Conservation (phyloP, 2,329 filamentous ascomycete genomes). For the Nothophoma quercina region DNA sequence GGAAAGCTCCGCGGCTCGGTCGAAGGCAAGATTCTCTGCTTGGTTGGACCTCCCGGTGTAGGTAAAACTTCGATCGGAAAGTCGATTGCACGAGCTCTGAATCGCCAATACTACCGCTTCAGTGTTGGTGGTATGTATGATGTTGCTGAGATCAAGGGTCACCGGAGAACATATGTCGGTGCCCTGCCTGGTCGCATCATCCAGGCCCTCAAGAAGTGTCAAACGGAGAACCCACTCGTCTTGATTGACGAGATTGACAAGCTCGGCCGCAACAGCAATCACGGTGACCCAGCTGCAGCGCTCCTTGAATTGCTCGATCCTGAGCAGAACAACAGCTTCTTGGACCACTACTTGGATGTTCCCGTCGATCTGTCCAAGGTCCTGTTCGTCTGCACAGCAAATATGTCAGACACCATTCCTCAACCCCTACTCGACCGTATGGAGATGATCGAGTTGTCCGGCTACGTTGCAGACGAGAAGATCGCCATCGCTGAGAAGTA, state of each 20-base stretch:
- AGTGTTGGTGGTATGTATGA: constrained; percentile 96
- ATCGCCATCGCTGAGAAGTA: constrained; percentile 97
- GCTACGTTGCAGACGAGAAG: constrained; percentile 98
- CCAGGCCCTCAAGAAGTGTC: constrained; percentile 97
- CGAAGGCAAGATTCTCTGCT: constrained; percentile 97
- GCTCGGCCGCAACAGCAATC: constrained; percentile 91
- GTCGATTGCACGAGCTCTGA: constrained; percentile 92
- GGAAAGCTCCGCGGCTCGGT: constrained; percentile 96
- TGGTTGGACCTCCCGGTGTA: constrained; percentile 95
- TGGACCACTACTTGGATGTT: constrained; percentile 98
- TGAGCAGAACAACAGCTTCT: constrained; percentile 95
- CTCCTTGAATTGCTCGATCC: constrained; percentile 93
- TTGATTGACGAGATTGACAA: constrained; percentile 98
- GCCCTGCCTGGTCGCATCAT: constrained; percentile 96
- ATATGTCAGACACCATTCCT: constrained; percentile 98
- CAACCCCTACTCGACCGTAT: constrained; percentile 93
- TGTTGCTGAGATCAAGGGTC: constrained; percentile 98
- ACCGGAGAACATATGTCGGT: constrained; percentile 94
- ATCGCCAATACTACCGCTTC: constrained; percentile 97
- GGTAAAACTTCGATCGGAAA: constrained; percentile 99
- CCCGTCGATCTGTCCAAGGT: constrained; percentile 98
- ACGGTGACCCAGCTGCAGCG: constrained; percentile 90
- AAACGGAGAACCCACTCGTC: constrained; percentile 96
- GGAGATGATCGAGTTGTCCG: constrained; percentile 96
- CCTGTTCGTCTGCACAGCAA: constrained; percentile 97